Conservation (phyloP, 2,329 filamentous ascomycete species). For the Talaromyces sp. region DNA sequence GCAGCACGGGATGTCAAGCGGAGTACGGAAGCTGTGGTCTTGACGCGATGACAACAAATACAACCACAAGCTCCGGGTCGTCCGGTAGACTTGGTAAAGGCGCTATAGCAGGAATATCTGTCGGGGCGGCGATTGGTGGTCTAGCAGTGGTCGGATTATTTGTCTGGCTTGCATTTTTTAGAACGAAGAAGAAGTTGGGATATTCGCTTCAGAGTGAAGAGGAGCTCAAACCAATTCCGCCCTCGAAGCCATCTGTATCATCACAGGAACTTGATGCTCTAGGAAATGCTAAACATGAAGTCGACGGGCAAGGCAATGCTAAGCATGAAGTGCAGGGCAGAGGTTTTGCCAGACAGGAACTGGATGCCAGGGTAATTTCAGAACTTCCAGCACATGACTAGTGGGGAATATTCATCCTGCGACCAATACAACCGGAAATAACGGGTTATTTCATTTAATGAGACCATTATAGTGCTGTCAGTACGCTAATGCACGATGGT, state of each 20-base stretch:
- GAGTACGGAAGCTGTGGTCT: background rate
- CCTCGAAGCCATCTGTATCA: background rate
- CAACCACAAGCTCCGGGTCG: background rate
- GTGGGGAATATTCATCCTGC: background rate
- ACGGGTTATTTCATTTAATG: background rate
- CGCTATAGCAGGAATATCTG: slow-evolving; percentile 5
- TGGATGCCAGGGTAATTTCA: background rate
- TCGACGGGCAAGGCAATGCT: background rate
- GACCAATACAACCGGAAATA: no score
- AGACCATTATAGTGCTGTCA: background rate
- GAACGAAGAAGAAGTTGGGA: background rate
- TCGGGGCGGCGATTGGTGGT: background rate
- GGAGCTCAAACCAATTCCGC: background rate
- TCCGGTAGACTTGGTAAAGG: background rate
- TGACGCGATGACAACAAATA: background rate
- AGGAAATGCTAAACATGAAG: background rate
- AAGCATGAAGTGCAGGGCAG: background rate
- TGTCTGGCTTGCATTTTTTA: background rate
- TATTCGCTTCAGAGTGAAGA: background rate
- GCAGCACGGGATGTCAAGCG: background rate
- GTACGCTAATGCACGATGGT: background rate
- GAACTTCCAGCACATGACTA: background rate
- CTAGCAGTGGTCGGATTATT: background rate
- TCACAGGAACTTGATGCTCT: background rate
- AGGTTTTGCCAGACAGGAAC: background rate